Percentiles rank a stretch among this genome's conserved stretches.
These are phyloP conservation scores for Colletotrichum sp. DNA, from an alignment of 2,329 filamentous ascomycete species.

Conservation along the genomic window DNA sequence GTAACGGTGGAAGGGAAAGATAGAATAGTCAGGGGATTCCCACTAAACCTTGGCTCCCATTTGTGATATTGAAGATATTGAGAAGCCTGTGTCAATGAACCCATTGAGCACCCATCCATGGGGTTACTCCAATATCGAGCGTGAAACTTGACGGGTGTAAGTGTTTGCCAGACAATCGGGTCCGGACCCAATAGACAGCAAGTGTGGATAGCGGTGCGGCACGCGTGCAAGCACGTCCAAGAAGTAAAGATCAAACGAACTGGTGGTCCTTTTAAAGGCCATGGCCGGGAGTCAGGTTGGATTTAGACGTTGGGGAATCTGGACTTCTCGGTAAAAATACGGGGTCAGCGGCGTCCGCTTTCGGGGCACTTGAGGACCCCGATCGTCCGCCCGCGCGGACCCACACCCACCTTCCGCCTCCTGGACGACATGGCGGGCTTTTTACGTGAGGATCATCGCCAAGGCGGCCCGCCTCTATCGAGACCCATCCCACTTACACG, in stretches of 20 bases:
- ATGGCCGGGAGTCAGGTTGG: neutral
- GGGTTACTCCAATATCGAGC: neutral
- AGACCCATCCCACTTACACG: slow-evolving; percentile 5
- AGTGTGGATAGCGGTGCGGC: neutral
- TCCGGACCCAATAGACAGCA: neutral
- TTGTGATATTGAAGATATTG: neutral
- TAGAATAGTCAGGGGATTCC: neutral
- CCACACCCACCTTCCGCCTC: neutral
- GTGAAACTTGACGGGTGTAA: neutral
- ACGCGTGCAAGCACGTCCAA: neutral
- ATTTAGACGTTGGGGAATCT: slow-evolving; percentile 10
- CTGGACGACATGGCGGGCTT: neutral
- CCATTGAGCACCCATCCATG: neutral
- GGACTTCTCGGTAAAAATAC: slow-evolving; percentile 12
- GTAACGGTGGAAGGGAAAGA: neutral
- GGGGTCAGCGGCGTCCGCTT: slow-evolving; percentile 13
- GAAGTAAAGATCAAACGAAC: neutral
- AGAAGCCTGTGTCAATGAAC: neutral
- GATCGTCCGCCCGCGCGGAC: neutral
- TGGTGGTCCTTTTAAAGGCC: neutral
- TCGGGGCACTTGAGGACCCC: slow-evolving; percentile 9
- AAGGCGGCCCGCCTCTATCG: slow-evolving; percentile 3
- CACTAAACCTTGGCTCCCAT: neutral
- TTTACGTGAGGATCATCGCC: slow-evolving; percentile 5
- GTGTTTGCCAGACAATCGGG: neutral